Evolutionary conservation across 805 yeast species (phyloP), one percentile per base, ranked within the genome.

Genomic region (Myxozyma sirexii): DNA sequence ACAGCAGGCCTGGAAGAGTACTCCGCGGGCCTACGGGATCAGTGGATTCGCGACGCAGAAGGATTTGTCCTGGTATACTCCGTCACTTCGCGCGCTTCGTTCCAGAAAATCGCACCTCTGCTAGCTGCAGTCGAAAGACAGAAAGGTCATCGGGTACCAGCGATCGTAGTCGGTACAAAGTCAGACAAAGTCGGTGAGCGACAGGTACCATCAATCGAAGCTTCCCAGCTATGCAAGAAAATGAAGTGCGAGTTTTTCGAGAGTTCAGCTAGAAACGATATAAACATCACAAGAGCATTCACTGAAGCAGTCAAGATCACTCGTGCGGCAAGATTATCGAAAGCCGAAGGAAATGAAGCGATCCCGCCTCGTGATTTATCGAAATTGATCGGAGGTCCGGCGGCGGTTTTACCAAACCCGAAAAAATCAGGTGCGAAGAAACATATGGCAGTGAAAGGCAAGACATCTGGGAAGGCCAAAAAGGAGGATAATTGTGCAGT

Each of bases 1-100:
- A 90, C 97, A 2, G 96, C 96, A 0, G 98, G 97, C 46, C 86
- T 86, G 62, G 97, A 97, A 23, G 97, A 92, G 75, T 93, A 90
- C 77, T 89, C 96, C 0, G 97, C 97, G 8, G 50, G 50, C 13
- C 90, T 93, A 97, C 78, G 97, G 65, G 97, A 92, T 59, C 70
- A 74, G 23, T 76, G 77, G 66, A 72, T 75, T 42, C 89, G 90
- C 67, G 85, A 90, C 49, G 97, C 97, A 10, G 88, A 87, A 70
- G 97, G 97, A 3, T 93, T 93, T 70, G 73, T 94, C 52, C 79
- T 93, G 54, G 97, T 90, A 1, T 93, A 93, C 73, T 84, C 92
- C 35, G 87, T 91, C 64, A 88, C 90, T 48, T 88, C 88, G 63
- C 81, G 85, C 65, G 81, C 83, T 66, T 86, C 97, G 3, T 76